These are phyloP conservation scores for Omphalea diandra DNA, from an alignment of 441 rosid genomes.

Conservation along the genomic window DNA sequence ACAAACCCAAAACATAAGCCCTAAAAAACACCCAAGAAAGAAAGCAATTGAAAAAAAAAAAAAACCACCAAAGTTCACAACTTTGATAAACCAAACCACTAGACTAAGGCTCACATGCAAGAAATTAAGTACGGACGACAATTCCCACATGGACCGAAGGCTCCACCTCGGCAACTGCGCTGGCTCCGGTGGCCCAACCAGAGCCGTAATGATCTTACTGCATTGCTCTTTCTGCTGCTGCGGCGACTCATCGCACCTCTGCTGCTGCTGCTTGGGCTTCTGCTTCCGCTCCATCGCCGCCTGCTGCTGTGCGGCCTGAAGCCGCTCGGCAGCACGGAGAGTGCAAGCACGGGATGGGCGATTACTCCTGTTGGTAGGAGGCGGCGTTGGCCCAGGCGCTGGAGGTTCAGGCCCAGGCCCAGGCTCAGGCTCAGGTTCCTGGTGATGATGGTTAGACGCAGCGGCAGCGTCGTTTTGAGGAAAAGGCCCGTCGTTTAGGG, in stretches of 20 bases:
- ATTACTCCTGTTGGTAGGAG: constrained; percentile 52
- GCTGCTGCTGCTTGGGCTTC: constrained; percentile 34
- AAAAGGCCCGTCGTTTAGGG: constrained; percentile 25
- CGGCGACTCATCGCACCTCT: constrained; percentile 36
- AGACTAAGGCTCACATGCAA: constrained; percentile 75
- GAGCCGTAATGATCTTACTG: constrained; percentile 63
- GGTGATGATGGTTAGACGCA: constrained; percentile 27
- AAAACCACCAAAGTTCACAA: constrained; percentile 21
- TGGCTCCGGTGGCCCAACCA: constrained; percentile 72
- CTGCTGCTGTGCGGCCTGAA: constrained; percentile 39
- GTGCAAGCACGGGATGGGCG: constrained; percentile 97
- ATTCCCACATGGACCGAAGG: constrained; percentile 98
- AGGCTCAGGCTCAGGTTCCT: too few species aligned
- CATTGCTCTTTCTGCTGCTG: constrained; percentile 50
- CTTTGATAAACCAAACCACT: constrained; percentile 15
- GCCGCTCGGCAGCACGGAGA: constrained; percentile 52
- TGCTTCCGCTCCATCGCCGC: constrained; percentile 42
- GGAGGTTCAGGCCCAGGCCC: too few species aligned
- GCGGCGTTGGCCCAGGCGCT: constrained; percentile 19
- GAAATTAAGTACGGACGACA: constrained; percentile 91
- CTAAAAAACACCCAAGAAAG: constrained; percentile 5
- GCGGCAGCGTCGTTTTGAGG: constrained; percentile 25
- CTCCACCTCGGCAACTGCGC: constrained; percentile 87
- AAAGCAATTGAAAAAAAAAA: constrained; percentile 11
- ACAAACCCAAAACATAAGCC: constrained; percentile 14